Evolutionary conservation across 2,329 filamentous ascomycete species (phyloP).

Genomic region (Aspergillus fumigatus): DNA sequence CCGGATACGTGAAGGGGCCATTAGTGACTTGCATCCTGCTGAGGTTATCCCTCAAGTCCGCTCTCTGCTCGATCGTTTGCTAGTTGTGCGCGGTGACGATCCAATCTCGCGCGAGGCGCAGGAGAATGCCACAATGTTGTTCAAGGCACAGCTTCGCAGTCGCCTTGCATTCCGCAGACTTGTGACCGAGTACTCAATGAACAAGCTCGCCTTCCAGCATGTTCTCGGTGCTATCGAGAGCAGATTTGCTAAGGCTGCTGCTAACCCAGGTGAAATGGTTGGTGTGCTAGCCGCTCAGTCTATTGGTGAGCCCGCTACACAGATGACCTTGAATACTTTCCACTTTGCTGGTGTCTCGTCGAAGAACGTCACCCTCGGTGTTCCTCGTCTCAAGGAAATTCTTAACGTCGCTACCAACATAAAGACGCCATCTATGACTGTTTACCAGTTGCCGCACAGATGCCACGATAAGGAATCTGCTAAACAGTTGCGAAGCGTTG

Average conservation of each 20-base stretch:
- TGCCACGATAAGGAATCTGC: constrained; percentile 69
- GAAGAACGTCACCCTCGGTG: constrained; percentile 99
- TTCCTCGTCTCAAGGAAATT: constrained; percentile 98
- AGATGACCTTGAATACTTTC: constrained; percentile 99
- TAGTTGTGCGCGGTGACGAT: constrained; percentile 83
- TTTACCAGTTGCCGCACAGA: constrained; percentile 67
- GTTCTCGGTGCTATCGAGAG: constrained; percentile 86
- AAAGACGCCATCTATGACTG: constrained; percentile 96
- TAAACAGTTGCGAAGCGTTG: constrained; percentile 78
- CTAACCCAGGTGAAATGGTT: constrained; percentile 96
- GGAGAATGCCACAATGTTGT: constrained; percentile 77
- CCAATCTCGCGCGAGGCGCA: constrained; percentile 80
- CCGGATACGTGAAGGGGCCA: constrained; percentile 76
- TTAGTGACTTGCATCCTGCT: constrained; percentile 83
- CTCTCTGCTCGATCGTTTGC: constrained; percentile 68
- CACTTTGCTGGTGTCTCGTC: constrained; percentile 99
- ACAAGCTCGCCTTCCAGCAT: constrained; percentile 88
- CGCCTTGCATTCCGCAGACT: constrained; percentile 89
- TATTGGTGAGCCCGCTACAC: constrained; percentile 95
- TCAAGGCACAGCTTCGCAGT: constrained; percentile 88
- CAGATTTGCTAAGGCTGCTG: constrained; percentile 78
- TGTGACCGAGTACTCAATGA: constrained; percentile 78
- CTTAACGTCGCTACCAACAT: constrained; percentile 96
- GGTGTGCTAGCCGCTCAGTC: constrained; percentile 96
- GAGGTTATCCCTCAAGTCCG: constrained; percentile 80